Base-by-base conservation (phyloP, 2,329 filamentous ascomycete genomes). In the Sarocladium brachiariae region DNA sequence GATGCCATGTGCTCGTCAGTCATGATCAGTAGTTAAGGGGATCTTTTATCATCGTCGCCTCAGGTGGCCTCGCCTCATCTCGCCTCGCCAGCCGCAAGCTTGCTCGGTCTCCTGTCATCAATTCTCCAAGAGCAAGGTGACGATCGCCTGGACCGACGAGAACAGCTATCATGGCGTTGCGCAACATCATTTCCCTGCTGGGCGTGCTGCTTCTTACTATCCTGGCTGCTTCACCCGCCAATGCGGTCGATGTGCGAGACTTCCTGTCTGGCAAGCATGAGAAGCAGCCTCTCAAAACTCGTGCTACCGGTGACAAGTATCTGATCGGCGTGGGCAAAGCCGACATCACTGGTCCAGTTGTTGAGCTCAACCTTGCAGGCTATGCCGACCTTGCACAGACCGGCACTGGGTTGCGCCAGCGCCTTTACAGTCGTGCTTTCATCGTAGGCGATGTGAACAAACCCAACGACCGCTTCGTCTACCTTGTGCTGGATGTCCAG, bases 301-400 rank as follows among this genome's bases (percentile, higher is more conserved):
- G 48, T 5, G 46, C 46, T 16, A 25, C 51, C 23, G 59, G 65
- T 21, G 63, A 67, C 51, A 63, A 61, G 53, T 80, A 79, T 53
- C 68, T 80, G 30, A 60, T 81, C 41, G 78, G 77, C 16, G 75
- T 77, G 2, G 77, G 77, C 43, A 80, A 80, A 62, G 76, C 73
- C 5, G 78, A 81, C 57, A 78, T 81, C 57, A 81, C 78, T 0
- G 77, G 87, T 2, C 89, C 90, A 0, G 89, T 95, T 11, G 90
- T 95, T 19, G 89, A 96, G 66, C 80, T 96, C 62, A 90, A 89
- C 60, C 78, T 96, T 63, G 93, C 92, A 76, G 91, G 91, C 54
- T 96, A 96, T 71, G 92, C 92, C 27, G 87, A 91, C 65, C 73
- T 84, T n/a, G 79, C 80, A 37, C 92, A 97, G 70, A 71, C 86